Evolutionary conservation across 176 grass and related monocot genomes (phyloP).

Genomic region (Oryza glumipatula): DNA sequence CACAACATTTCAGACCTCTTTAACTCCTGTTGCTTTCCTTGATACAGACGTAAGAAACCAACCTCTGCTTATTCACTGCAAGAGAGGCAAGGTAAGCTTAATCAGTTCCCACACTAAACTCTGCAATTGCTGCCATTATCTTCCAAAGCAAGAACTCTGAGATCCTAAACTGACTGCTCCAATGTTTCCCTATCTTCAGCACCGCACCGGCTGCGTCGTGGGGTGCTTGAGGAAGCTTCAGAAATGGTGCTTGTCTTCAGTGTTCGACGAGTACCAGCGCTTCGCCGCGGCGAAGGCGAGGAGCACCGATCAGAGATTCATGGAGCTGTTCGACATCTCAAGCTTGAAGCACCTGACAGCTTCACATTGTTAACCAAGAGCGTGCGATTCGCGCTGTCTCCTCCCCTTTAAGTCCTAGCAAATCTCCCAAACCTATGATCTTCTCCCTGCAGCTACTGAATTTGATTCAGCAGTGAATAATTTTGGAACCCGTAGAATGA

Average conservation of each 20-base stretch:
- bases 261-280: conserved; percentile 77
- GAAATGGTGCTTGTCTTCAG: conserved; percentile 69
- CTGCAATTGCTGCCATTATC: background rate
- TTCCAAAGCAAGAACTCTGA: background rate
- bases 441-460: conserved; percentile 31
- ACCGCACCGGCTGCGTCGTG: conserved; percentile 78
- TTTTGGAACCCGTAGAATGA: conserved; percentile 54
- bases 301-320: conserved; percentile 67
- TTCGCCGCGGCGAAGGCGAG: conserved; percentile 73
- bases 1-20: conserved; percentile 21
- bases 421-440: conserved; percentile 32
- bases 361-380: conserved; percentile 49
- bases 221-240: conserved; percentile 84
- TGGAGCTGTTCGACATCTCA: conserved; percentile 78
- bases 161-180: conserved; percentile 2
- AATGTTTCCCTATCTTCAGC: conserved; percentile 50
- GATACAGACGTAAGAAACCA: conserved; percentile 69
- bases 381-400: background rate
- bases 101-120: background rate
- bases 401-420: conserved; percentile 1
- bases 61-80: conserved; percentile 83
- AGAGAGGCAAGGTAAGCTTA: conserved; percentile 69
- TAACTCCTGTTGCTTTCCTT: conserved; percentile 19
- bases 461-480: conserved; percentile 54
- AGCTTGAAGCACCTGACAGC: conserved; percentile 56